Evolutionary conservation across 306 rosid species (phyloP).

Genomic region (Cucumis hystrix): DNA sequence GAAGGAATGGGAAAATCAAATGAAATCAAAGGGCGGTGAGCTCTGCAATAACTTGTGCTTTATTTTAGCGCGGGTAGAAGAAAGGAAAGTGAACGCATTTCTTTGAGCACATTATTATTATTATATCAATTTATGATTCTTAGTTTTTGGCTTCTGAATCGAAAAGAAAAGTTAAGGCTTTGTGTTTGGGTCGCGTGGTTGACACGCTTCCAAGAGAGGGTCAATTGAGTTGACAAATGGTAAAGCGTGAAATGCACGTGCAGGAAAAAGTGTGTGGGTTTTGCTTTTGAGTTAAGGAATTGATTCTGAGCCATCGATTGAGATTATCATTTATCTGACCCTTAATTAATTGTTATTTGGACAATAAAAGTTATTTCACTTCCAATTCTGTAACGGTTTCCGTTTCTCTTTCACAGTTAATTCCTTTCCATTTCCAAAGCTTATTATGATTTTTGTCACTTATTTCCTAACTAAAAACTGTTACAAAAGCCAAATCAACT

Average conservation of each 20-base stretch:
- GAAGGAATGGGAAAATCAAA: neutral
- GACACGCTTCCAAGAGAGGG: neutral
- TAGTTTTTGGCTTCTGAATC: neutral
- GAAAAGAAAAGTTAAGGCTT: neutral
- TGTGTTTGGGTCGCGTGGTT: neutral
- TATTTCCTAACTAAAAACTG: too few species aligned
- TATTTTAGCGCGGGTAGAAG: neutral
- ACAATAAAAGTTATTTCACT: neutral
- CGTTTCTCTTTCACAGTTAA: neutral
- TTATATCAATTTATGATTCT: neutral
- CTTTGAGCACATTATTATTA: neutral
- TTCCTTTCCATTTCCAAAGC: neutral
- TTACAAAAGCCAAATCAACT: too few species aligned
- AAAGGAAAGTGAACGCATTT: neutral
- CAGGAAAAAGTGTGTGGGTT: neutral
- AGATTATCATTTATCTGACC: neutral
- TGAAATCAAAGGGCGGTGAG: neutral
- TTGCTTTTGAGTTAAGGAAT: neutral
- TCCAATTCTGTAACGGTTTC: neutral
- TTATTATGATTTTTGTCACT: too few species aligned
- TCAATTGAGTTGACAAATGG: neutral
- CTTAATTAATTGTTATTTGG: neutral
- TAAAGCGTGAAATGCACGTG: neutral
- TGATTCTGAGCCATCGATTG: conserved; percentile 4
- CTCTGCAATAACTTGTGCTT: neutral